These are phyloP conservation scores for Candida pseudoglaebosa DNA, from an alignment of 805 yeast species.

Conservation along the genomic window DNA sequence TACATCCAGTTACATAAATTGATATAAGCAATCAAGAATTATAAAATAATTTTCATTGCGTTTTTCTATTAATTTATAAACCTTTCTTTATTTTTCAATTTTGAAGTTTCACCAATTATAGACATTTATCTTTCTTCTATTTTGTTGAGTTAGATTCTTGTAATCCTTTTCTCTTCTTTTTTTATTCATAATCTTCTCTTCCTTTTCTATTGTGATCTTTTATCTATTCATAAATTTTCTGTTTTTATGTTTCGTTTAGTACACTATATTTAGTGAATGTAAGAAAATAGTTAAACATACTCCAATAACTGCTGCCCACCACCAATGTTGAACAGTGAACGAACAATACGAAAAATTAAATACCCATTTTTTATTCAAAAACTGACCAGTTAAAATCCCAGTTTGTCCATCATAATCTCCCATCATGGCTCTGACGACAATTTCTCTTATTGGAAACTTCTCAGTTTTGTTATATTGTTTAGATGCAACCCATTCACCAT, in stretches of 20 bases:
- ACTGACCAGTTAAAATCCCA: conserved; percentile 78
- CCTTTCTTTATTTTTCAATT: too few species aligned
- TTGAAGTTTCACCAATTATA: too few species aligned
- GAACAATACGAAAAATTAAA: conserved; percentile 74
- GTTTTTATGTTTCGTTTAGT: background rate
- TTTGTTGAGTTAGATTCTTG: background rate
- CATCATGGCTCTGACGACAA: conserved; percentile 92
- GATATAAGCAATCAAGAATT: too few species aligned
- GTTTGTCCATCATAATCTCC: conserved; percentile 91
- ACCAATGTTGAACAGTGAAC: conserved; percentile 81
- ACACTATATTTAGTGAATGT: conserved; percentile 17
- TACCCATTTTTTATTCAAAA: conserved; percentile 52
- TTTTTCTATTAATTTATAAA: too few species aligned
- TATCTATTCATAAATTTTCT: background rate
- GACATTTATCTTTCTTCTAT: too few species aligned
- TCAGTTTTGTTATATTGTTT: conserved; percentile 26
- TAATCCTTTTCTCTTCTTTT: too few species aligned
- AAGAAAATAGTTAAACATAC: conserved; percentile 28
- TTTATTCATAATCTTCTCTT: background rate
- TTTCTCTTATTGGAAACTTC: conserved; percentile 54
- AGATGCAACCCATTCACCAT: conserved; percentile 57
- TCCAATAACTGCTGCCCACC: conserved; percentile 84
- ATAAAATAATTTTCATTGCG: too few species aligned
- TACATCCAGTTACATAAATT: too few species aligned
- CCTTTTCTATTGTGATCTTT: background rate